Base-by-base conservation (phyloP, 2,329 filamentous ascomycete species). In the Monosporascus sp. region DNA sequence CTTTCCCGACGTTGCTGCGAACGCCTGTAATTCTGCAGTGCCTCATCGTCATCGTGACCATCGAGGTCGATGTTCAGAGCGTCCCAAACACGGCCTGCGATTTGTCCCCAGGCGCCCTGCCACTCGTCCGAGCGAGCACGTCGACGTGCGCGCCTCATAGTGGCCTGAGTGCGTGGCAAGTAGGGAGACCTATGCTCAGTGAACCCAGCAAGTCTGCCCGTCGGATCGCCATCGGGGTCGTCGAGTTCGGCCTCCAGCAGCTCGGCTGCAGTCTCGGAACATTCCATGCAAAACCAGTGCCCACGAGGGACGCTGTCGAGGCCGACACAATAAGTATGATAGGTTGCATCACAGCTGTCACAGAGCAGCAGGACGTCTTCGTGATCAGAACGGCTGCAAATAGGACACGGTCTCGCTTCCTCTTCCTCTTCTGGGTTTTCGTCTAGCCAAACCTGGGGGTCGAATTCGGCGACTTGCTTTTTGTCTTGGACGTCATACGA, bases 281-380 rank as follows among this genome's bases (percentile, higher is more conserved):
- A 99, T 62, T 88, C 84, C 70, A 94, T 85, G 74, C 94, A 99
- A 69, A 93, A 96, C 92, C 93, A 99, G 59, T 85, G 77, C 27
- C 88, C 89, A 31, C 79, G 73, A 22, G 92, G 91, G 52, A 96
- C 83, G 50, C 78, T 74, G 55, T 92, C 86, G 48, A 96, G 80
- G 36, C 89, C 92, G 56, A 96, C 83, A 70, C 94, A 99, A 70
- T 95, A 89, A 47, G 91, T 91, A 70, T 99, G 94, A 64, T 93
- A 96, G 44, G 89, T 83, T 36, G 86, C 85, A 75, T 96, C 88
- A 74, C 94, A 99, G 65, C 85, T 86, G 69, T 97, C 91, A 73
- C 94, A 99, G 55, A 96, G 83, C 60, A 97, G 84, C 50, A 96
- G 81, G 18, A 91, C 79, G 58, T 95, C 88, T 69, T 94, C 88